Percentiles rank a stretch among this genome's conserved stretches.
These are phyloP conservation scores for Phialocephala sp. DNA, from an alignment of 2,329 filamentous ascomycete species.

Conservation along the genomic window DNA sequence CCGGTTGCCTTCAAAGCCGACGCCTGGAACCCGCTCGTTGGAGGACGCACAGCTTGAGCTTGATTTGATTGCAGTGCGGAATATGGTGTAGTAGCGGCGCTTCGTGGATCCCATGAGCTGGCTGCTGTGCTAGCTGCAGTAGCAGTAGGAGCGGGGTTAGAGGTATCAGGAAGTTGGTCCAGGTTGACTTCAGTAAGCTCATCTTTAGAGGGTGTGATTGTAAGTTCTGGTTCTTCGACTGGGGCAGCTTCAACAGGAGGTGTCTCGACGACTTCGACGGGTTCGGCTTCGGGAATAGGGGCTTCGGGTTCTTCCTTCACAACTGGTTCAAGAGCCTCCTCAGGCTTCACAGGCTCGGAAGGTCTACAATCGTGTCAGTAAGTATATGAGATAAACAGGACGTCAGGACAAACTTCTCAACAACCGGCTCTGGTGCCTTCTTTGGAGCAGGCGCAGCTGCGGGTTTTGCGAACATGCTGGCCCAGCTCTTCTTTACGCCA, in stretches of 20 bases:
- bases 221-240: constrained; percentile 48
- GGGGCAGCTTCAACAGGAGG: constrained; percentile 38
- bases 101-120: constrained; percentile 80
- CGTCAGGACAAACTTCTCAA: constrained; percentile 38
- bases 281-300: constrained; percentile 42
- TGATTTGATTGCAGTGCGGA: constrained; percentile 67
- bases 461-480: constrained; percentile 70
- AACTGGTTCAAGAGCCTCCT: constrained; percentile 54
- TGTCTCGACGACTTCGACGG: constrained; percentile 46
- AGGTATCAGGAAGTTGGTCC: constrained; percentile 85
- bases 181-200: constrained; percentile 91
- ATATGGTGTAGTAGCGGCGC: constrained; percentile 66
- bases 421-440: constrained; percentile 52
- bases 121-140: constrained; percentile 89
- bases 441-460: constrained; percentile 59
- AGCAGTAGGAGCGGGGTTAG: constrained; percentile 75
- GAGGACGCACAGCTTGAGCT: constrained; percentile 54
- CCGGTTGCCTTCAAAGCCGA: constrained; percentile 78
- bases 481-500: constrained; percentile 68
- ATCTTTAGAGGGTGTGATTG: constrained; percentile 74
- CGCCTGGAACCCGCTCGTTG: constrained; percentile 77
- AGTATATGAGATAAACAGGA: constrained; percentile 28
- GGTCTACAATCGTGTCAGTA: constrained; percentile 37
- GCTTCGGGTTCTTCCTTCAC: constrained; percentile 47
- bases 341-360: constrained; percentile 46